A percentile compares a stretch with the other conserved stretches of the same genome.
These are phyloP conservation scores for Trichomonas tenax DNA, from an alignment of 208 protist genomes.

Conservation along the genomic window DNA sequence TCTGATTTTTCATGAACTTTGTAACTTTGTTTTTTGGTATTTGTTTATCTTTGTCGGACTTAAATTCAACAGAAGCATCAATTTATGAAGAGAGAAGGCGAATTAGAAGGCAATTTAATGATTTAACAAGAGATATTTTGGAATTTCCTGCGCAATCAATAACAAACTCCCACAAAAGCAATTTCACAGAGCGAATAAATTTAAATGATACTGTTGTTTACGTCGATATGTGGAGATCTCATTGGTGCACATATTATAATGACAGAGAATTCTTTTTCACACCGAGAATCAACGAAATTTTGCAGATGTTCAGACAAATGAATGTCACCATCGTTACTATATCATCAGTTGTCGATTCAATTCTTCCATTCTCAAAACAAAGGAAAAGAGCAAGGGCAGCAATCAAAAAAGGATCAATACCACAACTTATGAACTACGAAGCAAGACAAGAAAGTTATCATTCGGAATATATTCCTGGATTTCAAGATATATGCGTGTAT, in stretches of 20 bases:
- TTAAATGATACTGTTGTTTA: neutral
- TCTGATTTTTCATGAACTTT: too few relatives aligned
- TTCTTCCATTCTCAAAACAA: neutral
- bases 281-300: neutral
- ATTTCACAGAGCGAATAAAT: neutral
- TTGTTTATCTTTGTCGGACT: too few relatives aligned
- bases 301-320: neutral
- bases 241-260: constrained; percentile 16
- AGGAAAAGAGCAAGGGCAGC: neutral
- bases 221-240: neutral
- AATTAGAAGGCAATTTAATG: too few relatives aligned
- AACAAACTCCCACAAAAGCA: too few relatives aligned
- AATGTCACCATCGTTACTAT: neutral
- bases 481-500: neutral
- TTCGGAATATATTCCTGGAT: neutral
- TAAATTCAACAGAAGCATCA: too few relatives aligned
- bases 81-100: too few relatives aligned
- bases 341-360: neutral
- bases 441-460: neutral
- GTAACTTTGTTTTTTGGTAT: too few relatives aligned
- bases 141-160: too few relatives aligned
- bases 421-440: neutral
- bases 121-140: too few relatives aligned
- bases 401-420: neutral
- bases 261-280: constrained; percentile 15